phyloP scores from a whole-genome alignment of 1,139 yeast species.

The Zhuliangozyma blackwelliae region DNA sequence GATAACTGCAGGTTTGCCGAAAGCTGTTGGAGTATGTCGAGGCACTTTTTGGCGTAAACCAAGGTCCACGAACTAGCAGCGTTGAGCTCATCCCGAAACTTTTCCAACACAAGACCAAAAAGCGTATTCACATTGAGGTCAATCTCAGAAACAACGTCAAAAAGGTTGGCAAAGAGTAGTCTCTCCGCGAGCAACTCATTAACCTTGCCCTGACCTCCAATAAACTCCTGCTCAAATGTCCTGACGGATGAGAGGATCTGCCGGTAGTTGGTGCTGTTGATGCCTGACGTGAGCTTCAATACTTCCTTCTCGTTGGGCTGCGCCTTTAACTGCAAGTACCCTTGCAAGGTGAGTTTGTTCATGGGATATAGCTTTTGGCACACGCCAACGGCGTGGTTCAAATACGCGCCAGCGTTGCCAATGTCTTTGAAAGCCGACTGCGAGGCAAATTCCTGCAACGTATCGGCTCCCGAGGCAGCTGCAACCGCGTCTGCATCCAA shows the following conservation, averaged over 20 bases:
- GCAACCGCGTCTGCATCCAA: neutral
- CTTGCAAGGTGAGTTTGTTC: conserved; percentile 35
- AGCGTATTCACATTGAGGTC: conserved; percentile 15
- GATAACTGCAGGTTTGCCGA: conserved; percentile 9
- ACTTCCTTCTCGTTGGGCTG: conserved; percentile 20
- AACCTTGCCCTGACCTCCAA: conserved; percentile 19
- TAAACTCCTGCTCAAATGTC: conserved; percentile 23
- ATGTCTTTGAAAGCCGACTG: neutral
- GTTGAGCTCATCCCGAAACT: conserved; percentile 55
- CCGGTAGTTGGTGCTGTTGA: conserved; percentile 31
- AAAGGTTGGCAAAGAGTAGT: conserved; percentile 34
- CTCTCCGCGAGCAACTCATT: conserved; percentile 34
- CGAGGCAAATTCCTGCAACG: conserved; percentile 17
- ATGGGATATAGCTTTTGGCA: conserved; percentile 42
- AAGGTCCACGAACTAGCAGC: conserved; percentile 31
- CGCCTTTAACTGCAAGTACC: conserved; percentile 30
- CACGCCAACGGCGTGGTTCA: conserved; percentile 27
- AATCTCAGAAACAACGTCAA: conserved; percentile 23
- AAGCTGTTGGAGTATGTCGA: conserved; percentile 29
- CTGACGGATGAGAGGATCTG: conserved; percentile 21
- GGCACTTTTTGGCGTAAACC: conserved; percentile 43
- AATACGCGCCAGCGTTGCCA: conserved; percentile 14
- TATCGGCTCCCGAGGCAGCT: conserved; percentile 4
- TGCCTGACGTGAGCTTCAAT: conserved; percentile 24
- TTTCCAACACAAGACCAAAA: conserved; percentile 22